Evolutionary conservation across 2,329 filamentous ascomycete species (phyloP), one percentile per base, ranked within the genome.

Genomic region (Ilyonectria destructans): DNA sequence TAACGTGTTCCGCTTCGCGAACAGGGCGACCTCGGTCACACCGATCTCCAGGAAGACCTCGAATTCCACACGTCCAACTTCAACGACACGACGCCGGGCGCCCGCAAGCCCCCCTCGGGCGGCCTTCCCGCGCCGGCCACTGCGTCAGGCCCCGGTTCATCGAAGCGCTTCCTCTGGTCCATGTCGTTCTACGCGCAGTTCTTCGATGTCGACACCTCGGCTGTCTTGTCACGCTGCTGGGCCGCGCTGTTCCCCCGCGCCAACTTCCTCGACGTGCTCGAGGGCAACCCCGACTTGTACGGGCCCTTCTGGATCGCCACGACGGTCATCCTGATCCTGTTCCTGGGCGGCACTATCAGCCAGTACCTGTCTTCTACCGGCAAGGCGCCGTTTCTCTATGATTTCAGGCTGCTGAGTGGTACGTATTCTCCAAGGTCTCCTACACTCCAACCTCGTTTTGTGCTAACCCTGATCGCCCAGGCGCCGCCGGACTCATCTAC

Each of bases 301-400:
- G 96, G 96, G 1, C 96, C 96, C 1, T 95, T 98, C 79, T 99
- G 96, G 96, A 98, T 99, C 83, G 96, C 96, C 10, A 98, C 96
- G 0, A 98, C 96, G 0, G 96, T 99, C 10, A 92, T 99, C 13
- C 89, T 99, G 71, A 98, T 99, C 68, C 84, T 99, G 35, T 99
- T 99, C 83, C 81, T 99, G 51, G 96, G 96, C 1, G 96, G 96
- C 13, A 98, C 96, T 0, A 97, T 99, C 72, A 97, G 92, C 79
- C 92, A 96, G 82, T 98, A 97, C 81, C 84, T 98, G 57, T 90
- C 93, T 29, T 87, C 87, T 26, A 89, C 88, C 49, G 86, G 85
- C n/a, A 88, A 89, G 61, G 88, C 89, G 23, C 90, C 93, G 65
- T 98, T 98, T 80, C 91, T 91, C 54, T 98, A 98, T 82, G 95